phyloP scores from a whole-genome alignment of 192 early-diverging fungal genomes.

The Diversispora epigaea region DNA sequence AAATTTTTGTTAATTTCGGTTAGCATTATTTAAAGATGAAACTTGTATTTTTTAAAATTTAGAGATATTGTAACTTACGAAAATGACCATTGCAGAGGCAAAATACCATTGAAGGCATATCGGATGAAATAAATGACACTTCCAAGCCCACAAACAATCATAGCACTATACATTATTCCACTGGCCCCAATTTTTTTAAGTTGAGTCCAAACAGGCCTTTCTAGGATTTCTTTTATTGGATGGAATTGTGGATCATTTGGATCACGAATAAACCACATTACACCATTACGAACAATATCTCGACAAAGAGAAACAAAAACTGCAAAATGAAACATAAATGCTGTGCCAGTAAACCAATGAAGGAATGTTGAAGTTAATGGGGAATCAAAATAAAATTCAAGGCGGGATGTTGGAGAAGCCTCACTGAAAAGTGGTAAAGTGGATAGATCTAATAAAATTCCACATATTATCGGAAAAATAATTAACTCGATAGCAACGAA shows the following conservation, averaged over 20 bases:
- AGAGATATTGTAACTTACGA: constrained; percentile 50
- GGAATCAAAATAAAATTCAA: constrained; percentile 55
- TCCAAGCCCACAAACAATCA: constrained; percentile 78
- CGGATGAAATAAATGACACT: constrained; percentile 44
- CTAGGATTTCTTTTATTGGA: constrained; percentile 90
- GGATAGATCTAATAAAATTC: constrained; percentile 79
- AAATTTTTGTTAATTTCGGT: neutral
- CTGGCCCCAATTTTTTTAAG: constrained; percentile 81
- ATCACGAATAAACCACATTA: constrained; percentile 98
- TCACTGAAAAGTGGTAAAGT: constrained; percentile 75
- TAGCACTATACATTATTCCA: constrained; percentile 77
- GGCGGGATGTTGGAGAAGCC: constrained; percentile 57
- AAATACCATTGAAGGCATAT: constrained; percentile 39
- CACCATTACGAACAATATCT: constrained; percentile 84
- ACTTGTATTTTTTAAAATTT: neutral
- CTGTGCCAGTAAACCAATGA: constrained; percentile 92
- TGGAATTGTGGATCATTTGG: constrained; percentile 94
- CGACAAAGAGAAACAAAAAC: constrained; percentile 80
- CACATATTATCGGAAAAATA: constrained; percentile 85
- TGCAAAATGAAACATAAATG: constrained; percentile 94
- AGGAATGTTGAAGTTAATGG: constrained; percentile 71
- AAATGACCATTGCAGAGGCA: constrained; percentile 66
- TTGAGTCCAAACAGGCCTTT: constrained; percentile 72
- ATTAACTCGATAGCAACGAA: constrained; percentile 88
- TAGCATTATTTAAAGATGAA: neutral